Base-by-base conservation (phyloP, 805 yeast species). In the Ascoidea rubescens region DNA sequence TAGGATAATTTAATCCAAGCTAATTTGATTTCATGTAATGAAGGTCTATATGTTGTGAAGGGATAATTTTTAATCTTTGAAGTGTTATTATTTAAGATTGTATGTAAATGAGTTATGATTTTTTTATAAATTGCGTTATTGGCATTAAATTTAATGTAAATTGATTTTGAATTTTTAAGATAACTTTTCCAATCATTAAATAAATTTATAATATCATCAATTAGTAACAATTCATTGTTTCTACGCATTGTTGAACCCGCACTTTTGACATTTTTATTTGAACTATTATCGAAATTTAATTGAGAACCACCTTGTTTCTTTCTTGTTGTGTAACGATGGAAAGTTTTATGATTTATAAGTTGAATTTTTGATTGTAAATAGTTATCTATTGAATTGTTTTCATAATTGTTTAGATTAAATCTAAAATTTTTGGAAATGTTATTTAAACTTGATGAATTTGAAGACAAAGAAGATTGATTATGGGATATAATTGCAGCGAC, bases 261-360 rank as follows among this genome's bases (percentile, higher is more conserved):
- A 31, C 96, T 88, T 56, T 88, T 88, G 5, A 98, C 98, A 64
- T 90, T 91, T 4, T 99, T 98, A 58, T 84, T 79, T 0, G 96
- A 85, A 61, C 84, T 87, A 3, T 21, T 21, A 66, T 93, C 99
- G 66, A 79, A 84, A 1, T 97, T 90, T 57, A 90, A 79, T 64
- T 93, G 99, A 0, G 97, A 78, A 1, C 99, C 99, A 71, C 99
- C 99, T 66, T 93, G 99, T 62, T 93, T 93, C 57, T 96, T 77
- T 70, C 99, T 80, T 1, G 97, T 89, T 2, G 99, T 93, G 62
- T 93, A 93, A 58, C 98, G 74, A 64, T 91, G 99, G 65, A 87
- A 87, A 0, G 97, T 85, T 61, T 89, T 91, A 54, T 88, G 87
- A 16, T 71, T 83, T 2, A 89, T 51, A 6, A 90, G 65, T 50